Evolutionary conservation across 768 basidiomycete genomes (phyloP).

Genomic region (Terana coerulea): DNA sequence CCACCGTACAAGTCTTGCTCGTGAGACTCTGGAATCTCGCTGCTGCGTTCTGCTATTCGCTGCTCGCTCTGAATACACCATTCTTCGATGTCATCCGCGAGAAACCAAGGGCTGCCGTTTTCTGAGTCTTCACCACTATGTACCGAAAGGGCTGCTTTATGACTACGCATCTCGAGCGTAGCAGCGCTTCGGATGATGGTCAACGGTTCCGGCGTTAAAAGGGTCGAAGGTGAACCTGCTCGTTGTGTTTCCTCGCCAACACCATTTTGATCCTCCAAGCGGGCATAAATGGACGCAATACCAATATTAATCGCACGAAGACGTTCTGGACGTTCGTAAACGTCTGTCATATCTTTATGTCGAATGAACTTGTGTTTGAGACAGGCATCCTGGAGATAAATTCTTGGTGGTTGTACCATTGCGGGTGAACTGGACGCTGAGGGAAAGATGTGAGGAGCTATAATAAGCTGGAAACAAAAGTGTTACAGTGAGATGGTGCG

Average conservation of each 20-base stretch:
- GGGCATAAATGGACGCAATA: conserved; percentile 72
- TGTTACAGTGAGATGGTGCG: too few relatives aligned
- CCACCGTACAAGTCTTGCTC: conserved; percentile 83
- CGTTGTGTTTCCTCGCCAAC: neutral
- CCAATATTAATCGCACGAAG: conserved; percentile 80
- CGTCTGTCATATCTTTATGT: conserved; percentile 61
- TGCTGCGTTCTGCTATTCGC: conserved; percentile 54
- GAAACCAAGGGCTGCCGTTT: conserved; percentile 45
- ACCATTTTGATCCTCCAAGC: conserved; percentile 43
- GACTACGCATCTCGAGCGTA: conserved; percentile 49
- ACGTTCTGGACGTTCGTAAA: conserved; percentile 88
- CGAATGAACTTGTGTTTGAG: conserved; percentile 75
- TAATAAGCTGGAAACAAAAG: too few relatives aligned
- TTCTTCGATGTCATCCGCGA: conserved; percentile 49
- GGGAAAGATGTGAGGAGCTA: too few relatives aligned
- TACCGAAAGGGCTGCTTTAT: conserved; percentile 65
- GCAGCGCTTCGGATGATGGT: conserved; percentile 51
- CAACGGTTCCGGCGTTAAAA: conserved; percentile 27
- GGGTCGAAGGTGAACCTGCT: neutral
- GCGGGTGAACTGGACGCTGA: too few relatives aligned
- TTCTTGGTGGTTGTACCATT: too few relatives aligned
- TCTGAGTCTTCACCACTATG: conserved; percentile 57
- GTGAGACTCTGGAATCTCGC: conserved; percentile 68
- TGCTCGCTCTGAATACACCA: conserved; percentile 54
- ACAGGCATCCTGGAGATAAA: conserved; percentile 68